These are phyloP conservation scores for Moniliophthora roreri DNA, from an alignment of 1,284 basidiomycete genomes.

Conservation along the genomic window DNA sequence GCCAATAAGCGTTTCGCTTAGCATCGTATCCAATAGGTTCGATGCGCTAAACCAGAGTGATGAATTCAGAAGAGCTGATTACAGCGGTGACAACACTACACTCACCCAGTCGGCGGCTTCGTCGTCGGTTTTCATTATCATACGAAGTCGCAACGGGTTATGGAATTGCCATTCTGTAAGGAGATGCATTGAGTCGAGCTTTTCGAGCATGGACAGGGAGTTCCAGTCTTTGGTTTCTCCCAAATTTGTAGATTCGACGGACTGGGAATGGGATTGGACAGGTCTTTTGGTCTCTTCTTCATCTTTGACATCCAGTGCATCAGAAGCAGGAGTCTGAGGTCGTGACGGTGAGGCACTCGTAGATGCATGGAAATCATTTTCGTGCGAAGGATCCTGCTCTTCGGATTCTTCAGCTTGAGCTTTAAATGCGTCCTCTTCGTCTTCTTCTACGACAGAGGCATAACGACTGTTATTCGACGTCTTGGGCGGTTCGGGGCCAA, in stretches of 20 bases:
- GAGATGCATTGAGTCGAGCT: slow-evolving; percentile 75
- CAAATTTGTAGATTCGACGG: slow-evolving; percentile 16
- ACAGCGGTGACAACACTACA: no score
- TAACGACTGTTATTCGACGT: slow-evolving; percentile 20
- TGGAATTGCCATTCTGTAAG: slow-evolving; percentile 83
- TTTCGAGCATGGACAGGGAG: slow-evolving; percentile 66
- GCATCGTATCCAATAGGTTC: slow-evolving; percentile 88
- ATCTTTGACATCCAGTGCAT: slow-evolving; percentile 5
- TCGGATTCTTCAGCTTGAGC: slow-evolving; percentile 2
- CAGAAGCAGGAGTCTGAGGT: not conserved
- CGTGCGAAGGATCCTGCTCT: slow-evolving; percentile 3
- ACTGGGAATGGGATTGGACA: not conserved
- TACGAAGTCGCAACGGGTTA: slow-evolving; percentile 62
- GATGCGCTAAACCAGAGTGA: slow-evolving; percentile 56
- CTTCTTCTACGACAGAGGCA: slow-evolving; percentile 22
- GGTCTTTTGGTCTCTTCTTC: slow-evolving; percentile 5
- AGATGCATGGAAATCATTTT: not conserved
- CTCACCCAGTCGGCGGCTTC: slow-evolving; percentile 74
- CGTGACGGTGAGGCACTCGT: not conserved
- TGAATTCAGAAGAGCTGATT: not conserved
- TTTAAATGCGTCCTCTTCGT: slow-evolving; percentile 13
- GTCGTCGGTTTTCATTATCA: slow-evolving; percentile 75
- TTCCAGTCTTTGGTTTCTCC: slow-evolving; percentile 61
- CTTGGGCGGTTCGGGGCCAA: slow-evolving; percentile 53
- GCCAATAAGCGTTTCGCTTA: slow-evolving; percentile 84